Percentiles rank a stretch among this genome's conserved stretches.
Conservation (phyloP, 2,329 filamentous ascomycete genomes). For the Paraphaeosphaeria minitans region DNA sequence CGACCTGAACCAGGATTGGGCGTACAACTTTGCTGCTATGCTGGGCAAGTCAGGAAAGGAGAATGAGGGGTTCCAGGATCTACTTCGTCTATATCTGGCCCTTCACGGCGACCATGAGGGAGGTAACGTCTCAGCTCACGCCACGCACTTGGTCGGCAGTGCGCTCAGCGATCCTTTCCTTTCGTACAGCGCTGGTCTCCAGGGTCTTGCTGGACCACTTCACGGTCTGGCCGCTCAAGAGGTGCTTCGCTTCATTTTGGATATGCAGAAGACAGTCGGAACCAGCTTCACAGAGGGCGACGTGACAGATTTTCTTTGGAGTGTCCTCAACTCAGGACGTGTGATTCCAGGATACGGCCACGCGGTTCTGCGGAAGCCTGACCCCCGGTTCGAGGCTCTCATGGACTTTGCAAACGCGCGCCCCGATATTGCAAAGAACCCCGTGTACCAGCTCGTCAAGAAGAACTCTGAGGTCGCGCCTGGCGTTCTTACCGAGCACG, state of each 20-base stretch:
- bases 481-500: conserved; percentile 87
- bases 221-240: conserved; percentile 96
- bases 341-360: conserved; percentile 96
- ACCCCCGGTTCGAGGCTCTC: conserved; percentile 92
- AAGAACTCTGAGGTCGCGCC: conserved; percentile 92
- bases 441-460: conserved; percentile 92
- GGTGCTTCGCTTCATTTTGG: conserved; percentile 92
- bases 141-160: conserved; percentile 93
- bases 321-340: conserved; percentile 87
- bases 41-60: conserved; percentile 86
- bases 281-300: conserved; percentile 77
- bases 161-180: conserved; percentile 95
- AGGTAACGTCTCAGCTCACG: conserved; percentile 94
- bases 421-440: conserved; percentile 82
- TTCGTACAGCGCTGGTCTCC: conserved; percentile 92
- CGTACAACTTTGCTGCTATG: conserved; percentile 98
- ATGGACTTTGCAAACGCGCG: conserved; percentile 92
- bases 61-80: conserved; percentile 93
- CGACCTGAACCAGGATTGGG: conserved; percentile 90
- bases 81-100: conserved; percentile 90
- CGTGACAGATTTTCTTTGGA: conserved; percentile 89
- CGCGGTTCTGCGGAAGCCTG: conserved; percentile 93
- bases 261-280: conserved; percentile 91
- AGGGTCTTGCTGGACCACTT: conserved; percentile 91
- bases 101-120: conserved; percentile 98